A percentile compares a stretch with the other conserved stretches of the same genome.
phyloP scores from a whole-genome alignment of 2,329 filamentous ascomycete species.

The Ophiostoma australiae region DNA sequence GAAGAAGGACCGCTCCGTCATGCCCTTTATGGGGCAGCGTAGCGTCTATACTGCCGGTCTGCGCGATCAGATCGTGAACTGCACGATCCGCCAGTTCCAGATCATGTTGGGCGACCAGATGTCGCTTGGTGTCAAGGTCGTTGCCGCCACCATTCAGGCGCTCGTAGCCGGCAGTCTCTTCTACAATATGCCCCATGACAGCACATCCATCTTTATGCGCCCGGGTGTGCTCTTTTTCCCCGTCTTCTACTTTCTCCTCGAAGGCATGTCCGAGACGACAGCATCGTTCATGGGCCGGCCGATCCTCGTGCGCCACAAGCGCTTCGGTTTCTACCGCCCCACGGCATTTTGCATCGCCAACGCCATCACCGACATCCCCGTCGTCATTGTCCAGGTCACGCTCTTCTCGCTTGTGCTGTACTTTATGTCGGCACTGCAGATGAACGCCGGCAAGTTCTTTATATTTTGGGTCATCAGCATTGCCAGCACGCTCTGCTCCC shows the following conservation, averaged over 20 bases:
- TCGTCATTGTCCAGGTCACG: conserved; percentile 68
- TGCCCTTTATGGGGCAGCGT: conserved; percentile 75
- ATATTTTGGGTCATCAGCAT: conserved; percentile 77
- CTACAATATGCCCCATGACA: conserved; percentile 62
- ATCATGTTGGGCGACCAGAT: conserved; percentile 71
- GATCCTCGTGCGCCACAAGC: conserved; percentile 84
- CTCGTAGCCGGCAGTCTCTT: conserved; percentile 77
- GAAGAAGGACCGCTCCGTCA: conserved; percentile 55
- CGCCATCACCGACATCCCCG: conserved; percentile 80
- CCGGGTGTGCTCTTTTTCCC: conserved; percentile 84
- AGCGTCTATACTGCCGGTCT: conserved; percentile 73
- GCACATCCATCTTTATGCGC: conserved; percentile 66
- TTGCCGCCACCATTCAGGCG: conserved; percentile 68
- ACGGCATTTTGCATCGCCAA: conserved; percentile 80
- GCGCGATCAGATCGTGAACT: conserved; percentile 61
- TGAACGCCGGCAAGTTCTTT: conserved; percentile 74
- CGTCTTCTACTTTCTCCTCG: conserved; percentile 78
- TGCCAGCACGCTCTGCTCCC: conserved; percentile 69
- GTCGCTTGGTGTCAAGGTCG: conserved; percentile 62
- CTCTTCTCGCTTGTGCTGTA: conserved; percentile 77
- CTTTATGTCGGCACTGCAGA: conserved; percentile 78
- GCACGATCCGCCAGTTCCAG: conserved; percentile 72
- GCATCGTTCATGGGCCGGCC: conserved; percentile 83
- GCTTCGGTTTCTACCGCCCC: conserved; percentile 85
- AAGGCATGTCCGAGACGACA: conserved; percentile 74